Evolutionary conservation across 441 rosid genomes (phyloP), one percentile per base, ranked within the genome.

Genomic region (Daphne laureola): DNA sequence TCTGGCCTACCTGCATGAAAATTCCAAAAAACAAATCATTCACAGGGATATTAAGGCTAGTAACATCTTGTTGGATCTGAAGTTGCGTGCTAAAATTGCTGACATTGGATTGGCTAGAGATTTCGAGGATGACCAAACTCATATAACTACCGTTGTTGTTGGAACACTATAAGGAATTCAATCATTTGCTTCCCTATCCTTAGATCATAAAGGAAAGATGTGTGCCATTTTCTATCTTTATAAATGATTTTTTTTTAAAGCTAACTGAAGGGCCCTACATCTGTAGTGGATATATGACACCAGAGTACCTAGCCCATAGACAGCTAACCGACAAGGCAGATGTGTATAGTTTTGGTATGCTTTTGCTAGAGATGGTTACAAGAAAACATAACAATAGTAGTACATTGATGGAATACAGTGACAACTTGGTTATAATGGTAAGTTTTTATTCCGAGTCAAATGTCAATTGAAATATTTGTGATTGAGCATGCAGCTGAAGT

Each of bases 91-190:
- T 5, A 93, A 87, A 63, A 93, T 90, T 23, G 96, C 99, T 0
- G 99, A 93, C 69, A 87, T 93, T 58, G 99, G 97, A 18, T 73
- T 93, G 54, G 97, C 99, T 0, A 82, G 97, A 67, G 80, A 96
- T 49, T 93, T 87, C 69, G 83, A 87, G 56, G 96, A 81, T 14
- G 97, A 90, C 63, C 76, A 84, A 70, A 89, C 87, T 44, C 96
- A 87, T 67, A 90, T 87, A 63, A 93, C 93, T 86, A 86, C 97
- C 4, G 97, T 89, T 42, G 83, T 93, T 62, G 97, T 96, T 25
- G 96, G 99, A 70, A 89, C 99, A 0, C 53, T 89, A 97, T 85
- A 65, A 83, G 96, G 68, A 46, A 58, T 38, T 11, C 50, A 3
- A 4, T 49, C 27, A 36, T 16, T 55, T 38, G 13, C 38, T 31